Conservation (phyloP, 1,284 basidiomycete species). For the Ustilago sp. region DNA sequence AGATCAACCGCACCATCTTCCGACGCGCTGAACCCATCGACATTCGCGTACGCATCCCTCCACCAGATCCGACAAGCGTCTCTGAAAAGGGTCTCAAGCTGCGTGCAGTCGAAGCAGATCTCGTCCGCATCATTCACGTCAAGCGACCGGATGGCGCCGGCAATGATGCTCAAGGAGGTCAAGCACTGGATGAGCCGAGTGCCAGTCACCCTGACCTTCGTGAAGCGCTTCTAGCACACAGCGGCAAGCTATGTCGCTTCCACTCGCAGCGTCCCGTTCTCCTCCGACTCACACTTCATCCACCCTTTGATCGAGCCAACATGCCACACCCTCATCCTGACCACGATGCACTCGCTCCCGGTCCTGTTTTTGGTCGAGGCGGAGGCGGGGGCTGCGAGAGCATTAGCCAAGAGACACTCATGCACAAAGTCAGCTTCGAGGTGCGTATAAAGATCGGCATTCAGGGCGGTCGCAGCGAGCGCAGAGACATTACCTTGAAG, state of each 20-base stretch:
- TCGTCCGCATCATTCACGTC: slow-evolving; percentile 60
- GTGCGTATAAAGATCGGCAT: slow-evolving; percentile 61
- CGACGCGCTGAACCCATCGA: slow-evolving; percentile 65
- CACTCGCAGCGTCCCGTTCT: slow-evolving; percentile 57
- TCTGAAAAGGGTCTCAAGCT: slow-evolving; percentile 59
- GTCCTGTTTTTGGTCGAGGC: slow-evolving; percentile 53
- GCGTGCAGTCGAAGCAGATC: slow-evolving; percentile 60
- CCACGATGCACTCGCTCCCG: slow-evolving; percentile 59
- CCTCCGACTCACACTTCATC: slow-evolving; percentile 60
- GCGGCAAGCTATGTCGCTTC: slow-evolving; percentile 67
- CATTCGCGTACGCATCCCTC: slow-evolving; percentile 62
- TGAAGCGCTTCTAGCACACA: slow-evolving; percentile 61
- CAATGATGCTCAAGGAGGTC: not conserved
- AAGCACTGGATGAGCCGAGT: not conserved
- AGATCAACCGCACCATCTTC: slow-evolving; percentile 62
- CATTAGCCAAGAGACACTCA: slow-evolving; percentile 64
- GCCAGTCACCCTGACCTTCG: slow-evolving; percentile 18
- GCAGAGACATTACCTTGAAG: slow-evolving; percentile 53
- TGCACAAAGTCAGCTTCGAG: slow-evolving; percentile 65
- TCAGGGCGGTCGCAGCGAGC: slow-evolving; percentile 43
- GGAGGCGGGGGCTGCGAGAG: slow-evolving; percentile 66
- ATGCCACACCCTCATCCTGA: slow-evolving; percentile 66
- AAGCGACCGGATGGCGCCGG: slow-evolving; percentile 7
- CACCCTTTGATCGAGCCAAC: slow-evolving; percentile 60
- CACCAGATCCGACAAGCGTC: slow-evolving; percentile 48